Conservation (phyloP, 163 green algal species). For the Scenedesmus sp. region DNA sequence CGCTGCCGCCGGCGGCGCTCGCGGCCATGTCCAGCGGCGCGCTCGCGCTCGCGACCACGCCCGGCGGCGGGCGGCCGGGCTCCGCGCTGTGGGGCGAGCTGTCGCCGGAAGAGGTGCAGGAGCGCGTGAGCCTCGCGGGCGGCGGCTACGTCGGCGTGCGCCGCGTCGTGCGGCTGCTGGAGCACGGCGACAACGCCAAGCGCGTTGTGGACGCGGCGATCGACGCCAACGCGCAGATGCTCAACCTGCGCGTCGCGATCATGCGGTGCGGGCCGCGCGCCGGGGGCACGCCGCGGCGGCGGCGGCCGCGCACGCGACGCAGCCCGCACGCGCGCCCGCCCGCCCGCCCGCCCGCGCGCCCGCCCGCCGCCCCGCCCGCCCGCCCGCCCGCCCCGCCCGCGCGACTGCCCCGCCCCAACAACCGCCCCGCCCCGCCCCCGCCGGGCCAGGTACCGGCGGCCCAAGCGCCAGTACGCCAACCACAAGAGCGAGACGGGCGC, state of each 20-base stretch:
- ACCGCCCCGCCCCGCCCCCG: background rate
- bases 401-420: background rate
- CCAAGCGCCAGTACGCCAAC: constrained; percentile 41
- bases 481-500: constrained; percentile 68
- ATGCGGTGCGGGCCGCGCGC: constrained; percentile 62
- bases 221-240: constrained; percentile 76
- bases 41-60: too few relatives aligned
- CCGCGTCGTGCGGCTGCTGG: constrained; percentile 68
- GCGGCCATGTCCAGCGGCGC: background rate
- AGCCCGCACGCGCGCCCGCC: background rate
- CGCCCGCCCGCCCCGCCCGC: too few relatives aligned
- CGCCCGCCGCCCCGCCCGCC: too few relatives aligned
- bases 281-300: background rate
- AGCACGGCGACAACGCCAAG: constrained; percentile 76
- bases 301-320: background rate
- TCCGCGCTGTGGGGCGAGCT: constrained; percentile 24
- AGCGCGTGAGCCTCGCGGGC: constrained; percentile 16
- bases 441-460: constrained; percentile 24
- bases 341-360: background rate
- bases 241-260: constrained; percentile 91
- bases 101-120: constrained; percentile 23
- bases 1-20: too few relatives aligned
- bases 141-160: constrained; percentile 86
- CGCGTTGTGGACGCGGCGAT: constrained; percentile 73
- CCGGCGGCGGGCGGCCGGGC: too few relatives aligned